Percentiles rank a stretch among this genome's conserved stretches.
phyloP scores from a whole-genome alignment of 192 early-diverging fungal genomes.

The Dissophora globulifera region DNA sequence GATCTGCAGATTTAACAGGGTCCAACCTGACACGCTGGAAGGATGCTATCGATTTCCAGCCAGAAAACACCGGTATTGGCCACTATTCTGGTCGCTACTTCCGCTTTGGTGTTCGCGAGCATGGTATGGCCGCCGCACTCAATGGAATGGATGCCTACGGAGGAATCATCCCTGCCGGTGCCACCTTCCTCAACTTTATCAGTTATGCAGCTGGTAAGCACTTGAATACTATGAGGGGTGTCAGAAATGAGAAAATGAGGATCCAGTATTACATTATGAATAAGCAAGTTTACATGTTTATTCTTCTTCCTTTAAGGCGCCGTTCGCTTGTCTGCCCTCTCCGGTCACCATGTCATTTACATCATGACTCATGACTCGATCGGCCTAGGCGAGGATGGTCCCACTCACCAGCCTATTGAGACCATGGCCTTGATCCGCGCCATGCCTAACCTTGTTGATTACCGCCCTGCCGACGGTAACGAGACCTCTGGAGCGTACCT shows the following conservation, averaged over 20 bases:
- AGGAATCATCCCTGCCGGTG: slow-evolving; percentile 85
- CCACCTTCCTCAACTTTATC: slow-evolving; percentile 95
- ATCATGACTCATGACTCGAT: slow-evolving; percentile 99
- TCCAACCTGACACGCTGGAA: slow-evolving; percentile 98
- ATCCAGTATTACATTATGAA: too few species aligned
- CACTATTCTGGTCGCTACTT: slow-evolving; percentile 89
- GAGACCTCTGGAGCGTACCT: slow-evolving; percentile 91
- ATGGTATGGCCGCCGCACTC: slow-evolving; percentile 94
- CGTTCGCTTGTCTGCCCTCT: slow-evolving; percentile 89
- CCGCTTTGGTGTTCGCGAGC: slow-evolving; percentile 97
- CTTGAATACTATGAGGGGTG: not conserved
- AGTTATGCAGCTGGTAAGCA: slow-evolving; percentile 59
- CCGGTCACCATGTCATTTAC: slow-evolving; percentile 91
- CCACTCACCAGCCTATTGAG: slow-evolving; percentile 99
- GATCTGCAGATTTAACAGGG: slow-evolving; percentile 96
- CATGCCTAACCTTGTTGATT: slow-evolving; percentile 85
- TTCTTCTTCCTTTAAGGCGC: slow-evolving; percentile 70
- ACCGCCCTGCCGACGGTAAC: slow-evolving; percentile 96
- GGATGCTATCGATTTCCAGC: slow-evolving; percentile 94
- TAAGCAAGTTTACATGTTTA: too few species aligned
- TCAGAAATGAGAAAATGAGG: too few species aligned
- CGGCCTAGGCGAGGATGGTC: slow-evolving; percentile 98
- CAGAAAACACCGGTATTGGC: slow-evolving; percentile 74
- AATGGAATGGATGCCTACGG: slow-evolving; percentile 94
- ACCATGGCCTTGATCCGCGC: slow-evolving; percentile 90